Evolutionary conservation across 805 yeast species (phyloP).

Genomic region (Saturnispora gosingensis): DNA sequence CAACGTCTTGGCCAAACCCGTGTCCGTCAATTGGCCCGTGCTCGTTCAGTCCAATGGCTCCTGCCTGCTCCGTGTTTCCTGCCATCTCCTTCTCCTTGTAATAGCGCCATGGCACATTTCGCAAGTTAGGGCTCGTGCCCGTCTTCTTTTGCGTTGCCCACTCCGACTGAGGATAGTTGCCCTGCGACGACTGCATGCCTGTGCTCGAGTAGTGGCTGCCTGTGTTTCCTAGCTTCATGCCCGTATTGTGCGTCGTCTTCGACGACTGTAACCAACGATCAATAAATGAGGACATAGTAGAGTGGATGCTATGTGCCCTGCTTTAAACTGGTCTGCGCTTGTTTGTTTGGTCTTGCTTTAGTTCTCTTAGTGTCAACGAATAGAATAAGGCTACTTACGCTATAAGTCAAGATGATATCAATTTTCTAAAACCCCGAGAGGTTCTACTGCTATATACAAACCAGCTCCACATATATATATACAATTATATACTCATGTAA

Average conservation of each 20-base stretch:
- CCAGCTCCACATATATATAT: background rate
- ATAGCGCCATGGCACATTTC: conserved; percentile 25
- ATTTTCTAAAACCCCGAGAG: too few relatives aligned
- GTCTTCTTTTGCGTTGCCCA: conserved; percentile 5
- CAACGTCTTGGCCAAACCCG: background rate
- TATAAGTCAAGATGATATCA: background rate
- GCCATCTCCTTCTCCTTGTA: conserved; percentile 11
- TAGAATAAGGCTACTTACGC: too few relatives aligned
- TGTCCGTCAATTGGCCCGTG: background rate
- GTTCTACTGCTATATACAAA: background rate
- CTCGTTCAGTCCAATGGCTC: background rate
- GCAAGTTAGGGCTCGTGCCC: conserved; percentile 22
- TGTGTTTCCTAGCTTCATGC: conserved; percentile 18
- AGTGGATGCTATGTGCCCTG: too few relatives aligned
- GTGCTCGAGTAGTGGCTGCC: conserved; percentile 16
- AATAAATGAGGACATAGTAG: conserved; percentile 24
- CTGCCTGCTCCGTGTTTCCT: background rate
- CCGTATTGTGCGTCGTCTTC: conserved; percentile 13
- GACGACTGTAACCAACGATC: conserved; percentile 29
- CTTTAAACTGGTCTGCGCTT: background rate
- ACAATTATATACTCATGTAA: too few relatives aligned
- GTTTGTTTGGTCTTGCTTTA: background rate
- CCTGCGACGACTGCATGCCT: conserved; percentile 16
- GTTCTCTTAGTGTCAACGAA: too few relatives aligned
- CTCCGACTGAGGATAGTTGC: conserved; percentile 17